Conservation (phyloP, 768 basidiomycete genomes). For the Antrodiella citrinella region DNA sequence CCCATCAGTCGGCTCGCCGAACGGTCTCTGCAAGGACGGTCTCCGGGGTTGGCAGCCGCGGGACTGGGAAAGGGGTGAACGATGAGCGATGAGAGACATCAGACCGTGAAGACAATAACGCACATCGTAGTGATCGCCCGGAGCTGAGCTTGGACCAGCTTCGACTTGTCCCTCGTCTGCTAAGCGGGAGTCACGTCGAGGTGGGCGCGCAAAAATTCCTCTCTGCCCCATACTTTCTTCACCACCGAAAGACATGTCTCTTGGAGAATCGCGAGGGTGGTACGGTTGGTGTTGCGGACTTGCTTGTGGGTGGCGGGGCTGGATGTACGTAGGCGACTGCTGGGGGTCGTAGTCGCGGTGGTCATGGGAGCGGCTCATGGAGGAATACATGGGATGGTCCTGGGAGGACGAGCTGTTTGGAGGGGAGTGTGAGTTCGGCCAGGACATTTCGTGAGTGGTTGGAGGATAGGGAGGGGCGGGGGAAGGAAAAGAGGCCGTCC, state of each 20-base stretch:
- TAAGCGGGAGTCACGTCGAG: neutral
- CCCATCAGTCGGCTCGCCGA: neutral
- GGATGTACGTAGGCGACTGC: conserved; percentile 7
- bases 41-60: neutral
- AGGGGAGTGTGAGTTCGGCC: conserved; percentile 16
- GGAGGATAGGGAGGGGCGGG: conserved; percentile 11
- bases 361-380: conserved; percentile 13
- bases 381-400: conserved; percentile 15
- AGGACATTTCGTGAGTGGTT: conserved; percentile 12
- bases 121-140: neutral
- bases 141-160: neutral
- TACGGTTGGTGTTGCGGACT: conserved; percentile 5
- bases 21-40: neutral
- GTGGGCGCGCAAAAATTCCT: neutral
- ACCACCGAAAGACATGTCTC: conserved; percentile 8
- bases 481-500: conserved; percentile 13
- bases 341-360: conserved; percentile 16
- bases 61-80: neutral
- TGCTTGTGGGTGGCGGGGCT: conserved; percentile 4
- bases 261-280: conserved; percentile 7
- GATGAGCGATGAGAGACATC: no score
- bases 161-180: neutral
- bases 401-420: conserved; percentile 12
- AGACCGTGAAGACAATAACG: neutral
- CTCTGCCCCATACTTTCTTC: neutral